Base-by-base conservation (phyloP, 2,329 filamentous ascomycete genomes). In the Penicillium brasilianum region DNA sequence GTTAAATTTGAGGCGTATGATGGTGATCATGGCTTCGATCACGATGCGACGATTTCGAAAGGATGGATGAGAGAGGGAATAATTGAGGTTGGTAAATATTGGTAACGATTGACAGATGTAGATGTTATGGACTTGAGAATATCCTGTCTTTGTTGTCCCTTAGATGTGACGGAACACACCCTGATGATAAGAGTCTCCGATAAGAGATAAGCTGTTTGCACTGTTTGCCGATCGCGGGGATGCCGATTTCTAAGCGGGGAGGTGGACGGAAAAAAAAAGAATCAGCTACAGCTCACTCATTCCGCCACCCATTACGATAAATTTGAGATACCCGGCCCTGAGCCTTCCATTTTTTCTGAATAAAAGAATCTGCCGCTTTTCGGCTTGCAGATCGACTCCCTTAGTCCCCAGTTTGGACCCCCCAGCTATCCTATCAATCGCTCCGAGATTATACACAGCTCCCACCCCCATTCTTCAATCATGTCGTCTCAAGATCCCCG, bases 401-500 rank as follows among this genome's bases (percentile, higher is more conserved):
- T 16, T 6, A 5, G 37, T 36, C 50, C 14, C 50, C n/a, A 10
- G 14, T 22, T 36, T 30, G 30, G 18, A 30, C 18, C 18, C 14
- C n/a, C 14, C 34, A 52, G 10, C 52, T 52, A 52, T 36, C 16
- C 16, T 14, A 22, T 14, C 20, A 20, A 7, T 39, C 39, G 34
- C 41, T 18, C 36, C 46, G 13, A 44, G 39, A 30, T 48, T 28
- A 13, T 9, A 56, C 39, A 2, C 4, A 51, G 46, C 9, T 25
- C 39, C 53, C 34, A 22, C 49, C 54, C 43, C 43, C 41, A 46
- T 30, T 50, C 59, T 20, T 58, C 36, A 49, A 69, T 58, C 61
- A 78, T 77, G 74, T 75, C 75, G 11, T 72, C 75, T 16, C 73
- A 75, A 66, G 70, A 77, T 37, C 70, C 72, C 36, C 62, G 71